Percentiles rank a stretch among this genome's conserved stretches.
Conservation (phyloP, 164 flowering plant species). For the Malania oleifera region DNA sequence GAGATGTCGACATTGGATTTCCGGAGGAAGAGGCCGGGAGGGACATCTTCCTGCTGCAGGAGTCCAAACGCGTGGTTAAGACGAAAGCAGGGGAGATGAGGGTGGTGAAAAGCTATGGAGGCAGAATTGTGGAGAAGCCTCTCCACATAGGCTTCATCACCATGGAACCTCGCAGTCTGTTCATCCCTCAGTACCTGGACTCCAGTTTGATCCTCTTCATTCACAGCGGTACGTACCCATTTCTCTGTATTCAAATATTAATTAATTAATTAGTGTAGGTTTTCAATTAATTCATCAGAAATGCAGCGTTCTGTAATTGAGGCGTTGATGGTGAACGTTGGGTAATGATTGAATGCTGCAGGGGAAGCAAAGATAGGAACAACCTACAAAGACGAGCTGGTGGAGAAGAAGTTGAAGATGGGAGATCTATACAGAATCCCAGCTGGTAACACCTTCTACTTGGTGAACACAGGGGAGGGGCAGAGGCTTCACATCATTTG, state of each 20-base stretch:
- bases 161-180: slow-evolving; percentile 78
- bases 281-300: too few species aligned
- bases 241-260: neutral
- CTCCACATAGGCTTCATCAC: slow-evolving; percentile 80
- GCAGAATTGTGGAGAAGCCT: slow-evolving; percentile 24
- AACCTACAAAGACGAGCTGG: slow-evolving; percentile 50
- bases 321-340: too few species aligned
- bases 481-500: slow-evolving; percentile 69
- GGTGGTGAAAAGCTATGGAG: slow-evolving; percentile 40
- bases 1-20: too few species aligned
- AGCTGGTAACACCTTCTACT: slow-evolving; percentile 79
- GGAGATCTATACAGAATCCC: slow-evolving; percentile 79
- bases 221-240: slow-evolving; percentile 44
- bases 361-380: slow-evolving; percentile 74
- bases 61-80: slow-evolving; percentile 39
- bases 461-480: slow-evolving; percentile 58
- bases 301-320: too few species aligned
- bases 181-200: slow-evolving; percentile 86
- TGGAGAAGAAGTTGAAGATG: slow-evolving; percentile 45
- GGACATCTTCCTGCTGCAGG: slow-evolving; percentile 48
- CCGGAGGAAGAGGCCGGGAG: slow-evolving; percentile 5
- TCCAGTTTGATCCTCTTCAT: slow-evolving; percentile 69
- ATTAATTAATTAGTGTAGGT: too few species aligned
- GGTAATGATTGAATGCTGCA: slow-evolving; percentile 29
- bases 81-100: slow-evolving; percentile 78